A percentile compares a stretch with the other conserved stretches of the same genome.
These are phyloP conservation scores for Lichina pygmaea DNA, from an alignment of 495 filamentous ascomycete genomes.

Conservation along the genomic window DNA sequence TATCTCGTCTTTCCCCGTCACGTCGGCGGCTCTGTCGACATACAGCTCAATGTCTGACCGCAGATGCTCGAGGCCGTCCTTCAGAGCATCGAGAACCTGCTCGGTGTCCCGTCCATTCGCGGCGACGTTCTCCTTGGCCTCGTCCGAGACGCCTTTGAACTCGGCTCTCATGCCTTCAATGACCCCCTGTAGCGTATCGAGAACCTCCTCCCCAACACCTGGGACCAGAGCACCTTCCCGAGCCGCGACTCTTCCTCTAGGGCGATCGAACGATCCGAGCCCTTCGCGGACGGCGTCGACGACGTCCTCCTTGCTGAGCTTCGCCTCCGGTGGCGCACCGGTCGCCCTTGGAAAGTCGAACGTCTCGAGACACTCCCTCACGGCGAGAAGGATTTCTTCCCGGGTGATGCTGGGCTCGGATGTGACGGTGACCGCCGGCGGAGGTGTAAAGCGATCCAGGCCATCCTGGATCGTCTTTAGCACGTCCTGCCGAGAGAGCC, in stretches of 20 bases:
- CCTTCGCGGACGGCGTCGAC: slow-evolving; percentile 26
- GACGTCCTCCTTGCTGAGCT: slow-evolving; percentile 24
- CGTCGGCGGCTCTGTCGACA: slow-evolving; percentile 37
- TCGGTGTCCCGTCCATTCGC: slow-evolving; percentile 53
- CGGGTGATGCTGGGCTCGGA: slow-evolving; percentile 38
- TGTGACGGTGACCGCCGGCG: slow-evolving; percentile 35
- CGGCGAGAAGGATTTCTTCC: slow-evolving; percentile 48
- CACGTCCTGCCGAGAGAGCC: slow-evolving; percentile 50
- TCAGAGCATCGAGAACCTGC: slow-evolving; percentile 59
- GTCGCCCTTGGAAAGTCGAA: slow-evolving; percentile 32
- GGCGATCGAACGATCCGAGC: slow-evolving; percentile 18
- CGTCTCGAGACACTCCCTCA: slow-evolving; percentile 51
- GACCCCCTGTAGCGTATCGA: slow-evolving; percentile 48
- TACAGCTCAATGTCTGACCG: slow-evolving; percentile 62
- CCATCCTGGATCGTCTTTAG: slow-evolving; percentile 59
- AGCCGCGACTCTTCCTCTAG: slow-evolving; percentile 24
- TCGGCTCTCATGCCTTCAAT: slow-evolving; percentile 42
- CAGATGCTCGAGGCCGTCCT: slow-evolving; percentile 58
- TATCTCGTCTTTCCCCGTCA: slow-evolving; percentile 47
- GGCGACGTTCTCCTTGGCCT: slow-evolving; percentile 47
- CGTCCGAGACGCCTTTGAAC: slow-evolving; percentile 28
- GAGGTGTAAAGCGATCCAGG: slow-evolving; percentile 47
- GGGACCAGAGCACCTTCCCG: slow-evolving; percentile 23
- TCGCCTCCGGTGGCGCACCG: slow-evolving; percentile 14
- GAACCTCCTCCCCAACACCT: slow-evolving; percentile 31